phyloP scores from a whole-genome alignment of 768 basidiomycete species.

The Pleurotus giganteus region DNA sequence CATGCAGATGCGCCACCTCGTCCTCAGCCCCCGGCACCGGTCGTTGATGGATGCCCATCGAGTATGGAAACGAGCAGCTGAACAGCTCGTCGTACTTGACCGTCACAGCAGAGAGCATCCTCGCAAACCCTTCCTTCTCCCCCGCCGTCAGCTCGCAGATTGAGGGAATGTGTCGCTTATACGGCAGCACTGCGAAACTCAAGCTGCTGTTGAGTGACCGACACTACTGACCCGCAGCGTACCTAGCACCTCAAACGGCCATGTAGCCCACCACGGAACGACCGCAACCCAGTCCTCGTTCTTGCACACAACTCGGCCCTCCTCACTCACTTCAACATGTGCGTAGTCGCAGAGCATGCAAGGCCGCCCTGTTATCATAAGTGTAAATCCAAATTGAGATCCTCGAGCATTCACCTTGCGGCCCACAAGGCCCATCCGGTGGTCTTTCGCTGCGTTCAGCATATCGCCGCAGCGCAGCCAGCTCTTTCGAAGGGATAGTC shows the following conservation, averaged over 20 bases:
- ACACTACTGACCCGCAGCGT: constrained; percentile 19
- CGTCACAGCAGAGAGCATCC: constrained; percentile 62
- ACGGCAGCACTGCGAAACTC: constrained; percentile 59
- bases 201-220: constrained; percentile 1
- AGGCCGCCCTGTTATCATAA: constrained; percentile 39
- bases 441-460: constrained; percentile 29
- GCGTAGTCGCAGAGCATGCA: constrained; percentile 84
- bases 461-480: constrained; percentile 55
- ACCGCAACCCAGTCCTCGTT: constrained; percentile 81
- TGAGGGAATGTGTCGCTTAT: constrained; percentile 76
- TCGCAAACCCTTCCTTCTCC: constrained; percentile 66
- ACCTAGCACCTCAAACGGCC: constrained; percentile 89
- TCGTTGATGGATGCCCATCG: constrained; percentile 92
- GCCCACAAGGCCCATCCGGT: constrained; percentile 53
- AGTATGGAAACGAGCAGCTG: constrained; percentile 87
- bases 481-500: constrained; percentile 64
- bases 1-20: constrained; percentile 75
- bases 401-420: constrained; percentile 30
- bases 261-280: constrained; percentile 94
- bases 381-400: neutral
- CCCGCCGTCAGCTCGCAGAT: constrained; percentile 54
- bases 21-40: constrained; percentile 52
- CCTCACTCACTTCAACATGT: constrained; percentile 52
- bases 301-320: constrained; percentile 63
- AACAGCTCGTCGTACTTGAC: constrained; percentile 79